phyloP scores from a whole-genome alignment of 352 stramenopile species.

The Globisporangium nagaii region DNA sequence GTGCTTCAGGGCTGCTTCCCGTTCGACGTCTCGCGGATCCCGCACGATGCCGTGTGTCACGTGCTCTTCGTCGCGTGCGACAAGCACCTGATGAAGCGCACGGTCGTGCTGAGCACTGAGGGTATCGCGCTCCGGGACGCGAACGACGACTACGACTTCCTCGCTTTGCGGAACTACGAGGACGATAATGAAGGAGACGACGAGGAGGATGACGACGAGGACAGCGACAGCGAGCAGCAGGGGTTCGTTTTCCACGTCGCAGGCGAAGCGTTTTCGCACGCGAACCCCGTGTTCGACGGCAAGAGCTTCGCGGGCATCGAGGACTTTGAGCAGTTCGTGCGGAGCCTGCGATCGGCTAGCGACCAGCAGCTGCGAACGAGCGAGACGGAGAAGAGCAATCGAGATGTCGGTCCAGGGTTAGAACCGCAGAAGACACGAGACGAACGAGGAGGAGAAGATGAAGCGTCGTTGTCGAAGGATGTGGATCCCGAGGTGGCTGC shows the following conservation, averaged over 20 bases:
- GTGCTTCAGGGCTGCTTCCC: constrained; percentile 33
- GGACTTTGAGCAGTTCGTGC: constrained; percentile 50
- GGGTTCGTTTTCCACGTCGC: constrained; percentile 44
- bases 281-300: constrained; percentile 39
- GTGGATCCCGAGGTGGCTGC: not conserved
- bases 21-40: constrained; percentile 36
- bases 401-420: no score
- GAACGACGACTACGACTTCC: constrained; percentile 18
- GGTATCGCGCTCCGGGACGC: constrained; percentile 28
- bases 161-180: constrained; percentile 11
- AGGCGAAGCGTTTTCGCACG: constrained; percentile 50
- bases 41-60: constrained; percentile 39
- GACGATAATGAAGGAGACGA: constrained; percentile 11
- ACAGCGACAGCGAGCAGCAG: constrained; percentile 20
- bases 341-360: constrained; percentile 20
- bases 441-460: not conserved
- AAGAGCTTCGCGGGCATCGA: constrained; percentile 41
- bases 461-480: not conserved
- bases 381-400: not conserved
- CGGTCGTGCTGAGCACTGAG: constrained; percentile 52
- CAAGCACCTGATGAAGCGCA: constrained; percentile 46
- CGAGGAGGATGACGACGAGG: constrained; percentile 19
- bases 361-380: not conserved
- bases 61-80: constrained; percentile 60
- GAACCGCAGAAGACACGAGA: no score